Conservation (phyloP, 2,329 filamentous ascomycete species). For the Beauveria caledonica region DNA sequence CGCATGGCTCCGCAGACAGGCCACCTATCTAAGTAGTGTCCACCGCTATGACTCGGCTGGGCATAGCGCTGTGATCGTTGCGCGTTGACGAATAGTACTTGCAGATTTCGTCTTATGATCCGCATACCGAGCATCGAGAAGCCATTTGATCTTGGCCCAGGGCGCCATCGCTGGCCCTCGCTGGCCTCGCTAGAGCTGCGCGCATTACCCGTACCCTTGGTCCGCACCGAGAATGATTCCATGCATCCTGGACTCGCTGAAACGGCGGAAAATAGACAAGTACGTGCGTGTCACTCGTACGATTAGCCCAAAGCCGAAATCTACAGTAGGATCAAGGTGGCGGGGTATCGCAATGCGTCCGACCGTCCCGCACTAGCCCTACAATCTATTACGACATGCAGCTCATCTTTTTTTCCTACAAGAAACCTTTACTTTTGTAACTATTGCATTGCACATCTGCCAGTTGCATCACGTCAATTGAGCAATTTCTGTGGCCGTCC, state of each 20-base stretch:
- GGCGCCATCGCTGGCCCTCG: background rate
- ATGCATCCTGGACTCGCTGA: background rate
- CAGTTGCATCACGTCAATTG: background rate
- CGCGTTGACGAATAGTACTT: constrained; percentile 1
- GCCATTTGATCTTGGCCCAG: background rate
- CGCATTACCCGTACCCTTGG: background rate
- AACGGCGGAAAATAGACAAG: background rate
- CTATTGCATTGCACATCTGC: background rate
- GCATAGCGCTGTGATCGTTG: background rate
- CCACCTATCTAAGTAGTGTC: background rate
- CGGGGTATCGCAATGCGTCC: constrained; percentile 3
- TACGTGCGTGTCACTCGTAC: background rate
- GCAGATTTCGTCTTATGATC: constrained; percentile 9
- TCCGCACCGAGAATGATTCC: background rate
- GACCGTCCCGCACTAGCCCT: background rate
- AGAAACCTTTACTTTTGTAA: background rate
- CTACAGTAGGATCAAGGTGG: background rate
- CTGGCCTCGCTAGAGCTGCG: background rate
- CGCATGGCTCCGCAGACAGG: background rate
- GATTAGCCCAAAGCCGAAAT: background rate
- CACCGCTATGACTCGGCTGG: background rate
- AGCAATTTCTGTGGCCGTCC: background rate
- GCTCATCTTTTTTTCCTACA: background rate
- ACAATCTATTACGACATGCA: constrained; percentile 1
- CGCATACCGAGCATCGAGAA: background rate